Evolutionary conservation across 2,329 filamentous ascomycete genomes (phyloP), one percentile per base, ranked within the genome.

Genomic region (Metarhizium guizhouense): DNA sequence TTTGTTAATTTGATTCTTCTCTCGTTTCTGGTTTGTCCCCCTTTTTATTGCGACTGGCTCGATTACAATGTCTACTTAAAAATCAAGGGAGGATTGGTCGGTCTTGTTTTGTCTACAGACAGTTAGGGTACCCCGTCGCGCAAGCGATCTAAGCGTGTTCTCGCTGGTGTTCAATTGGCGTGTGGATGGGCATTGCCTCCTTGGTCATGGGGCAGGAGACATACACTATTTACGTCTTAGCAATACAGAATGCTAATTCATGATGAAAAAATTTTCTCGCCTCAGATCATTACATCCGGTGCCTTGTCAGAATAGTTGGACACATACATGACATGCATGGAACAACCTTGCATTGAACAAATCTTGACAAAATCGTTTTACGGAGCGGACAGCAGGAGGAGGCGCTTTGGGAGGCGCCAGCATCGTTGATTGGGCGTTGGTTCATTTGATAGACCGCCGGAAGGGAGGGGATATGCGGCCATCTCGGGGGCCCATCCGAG

Each of bases 11-110:
- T 49, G 48, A 18, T 8, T 29, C 50, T 43, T 30, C n/a, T 7
- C n/a, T 47, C 6, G 59, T 56, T 61, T 62, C 57, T 62, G 51
- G 47, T 61, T 52, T 59, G 58, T 58, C 59, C 36, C 52, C 57
- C 16, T 45, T 50, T 58, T 57, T 55, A 47, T 59, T 57, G 36
- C 47, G 53, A 45, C 53, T 50, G 47, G 53, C 53, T 60, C 54
- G 59, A 56, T 54, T 56, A 55, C 32, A 56, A 10, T 49, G 20
- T 54, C 45, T 55, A 6, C 29, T 45, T 56, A 18, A 50, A 53
- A 53, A 43, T 29, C n/a, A 51, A 25, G 30, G 20, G 52, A 53
- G 53, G 36, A 54, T 18, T 43, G 51, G 18, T 47, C 34, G 25
- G 51, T 52, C 13, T 36, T 51, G 48, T 16, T 54, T 34, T 52